Evolutionary conservation across 176 grass and related monocot genomes (phyloP).

Genomic region (Triticum dicoccoides): DNA sequence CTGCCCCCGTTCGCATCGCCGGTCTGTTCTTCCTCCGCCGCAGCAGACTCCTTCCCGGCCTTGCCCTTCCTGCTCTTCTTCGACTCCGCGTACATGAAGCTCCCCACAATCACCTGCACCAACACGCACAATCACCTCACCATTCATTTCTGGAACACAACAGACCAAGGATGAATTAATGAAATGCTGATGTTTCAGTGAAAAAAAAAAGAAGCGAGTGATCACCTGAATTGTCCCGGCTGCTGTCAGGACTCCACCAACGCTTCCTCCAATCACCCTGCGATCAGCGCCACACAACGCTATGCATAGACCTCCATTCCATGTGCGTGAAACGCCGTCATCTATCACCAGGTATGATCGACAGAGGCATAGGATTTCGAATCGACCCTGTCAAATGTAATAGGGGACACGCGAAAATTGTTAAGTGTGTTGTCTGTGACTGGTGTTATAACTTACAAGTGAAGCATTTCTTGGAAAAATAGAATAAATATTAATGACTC

Average conservation of each 20-base stretch:
- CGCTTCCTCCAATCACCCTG: slow-evolving; percentile 60
- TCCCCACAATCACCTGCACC: slow-evolving; percentile 46
- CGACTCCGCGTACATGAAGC: slow-evolving; percentile 42
- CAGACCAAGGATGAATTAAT: no score
- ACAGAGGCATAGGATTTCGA: slow-evolving; percentile 71
- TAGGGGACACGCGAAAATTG: background rate
- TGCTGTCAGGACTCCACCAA: slow-evolving; percentile 57
- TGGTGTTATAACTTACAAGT: background rate
- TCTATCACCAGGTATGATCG: slow-evolving; percentile 74
- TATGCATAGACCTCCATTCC: slow-evolving; percentile 47
- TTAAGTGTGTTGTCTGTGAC: background rate
- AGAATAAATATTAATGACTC: background rate
- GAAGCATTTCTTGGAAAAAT: background rate
- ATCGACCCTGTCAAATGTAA: slow-evolving; percentile 55
- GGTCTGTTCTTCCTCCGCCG: background rate
- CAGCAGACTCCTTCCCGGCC: background rate
- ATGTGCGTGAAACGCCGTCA: slow-evolving; percentile 38
- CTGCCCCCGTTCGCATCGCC: background rate
- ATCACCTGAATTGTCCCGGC: slow-evolving; percentile 48
- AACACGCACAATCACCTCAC: no score
- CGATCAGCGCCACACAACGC: slow-evolving; percentile 34
- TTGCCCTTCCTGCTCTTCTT: slow-evolving; percentile 53
- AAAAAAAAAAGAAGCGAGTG: no score
- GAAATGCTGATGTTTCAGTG: no score
- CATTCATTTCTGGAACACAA: no score